A percentile compares a stretch with the other conserved stretches of the same genome.
Conservation (phyloP, 1,139 yeast genomes). For the Saccharomyces hybrid region DNA sequence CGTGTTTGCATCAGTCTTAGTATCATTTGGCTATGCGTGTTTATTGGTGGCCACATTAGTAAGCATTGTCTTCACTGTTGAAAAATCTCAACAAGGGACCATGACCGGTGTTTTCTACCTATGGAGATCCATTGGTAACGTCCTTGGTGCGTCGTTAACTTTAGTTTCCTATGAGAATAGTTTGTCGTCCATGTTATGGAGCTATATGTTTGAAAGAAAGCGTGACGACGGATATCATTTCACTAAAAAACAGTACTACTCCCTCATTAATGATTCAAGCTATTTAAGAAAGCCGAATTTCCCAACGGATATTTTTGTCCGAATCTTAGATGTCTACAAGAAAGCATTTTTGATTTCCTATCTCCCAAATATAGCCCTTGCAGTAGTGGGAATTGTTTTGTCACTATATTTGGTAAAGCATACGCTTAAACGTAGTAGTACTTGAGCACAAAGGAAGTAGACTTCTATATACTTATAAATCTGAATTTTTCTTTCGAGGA, state of each 20-base stretch:
- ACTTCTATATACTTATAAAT: neutral
- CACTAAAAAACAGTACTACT: conserved; percentile 20
- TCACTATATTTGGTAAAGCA: neutral
- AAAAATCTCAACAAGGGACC: conserved; percentile 31
- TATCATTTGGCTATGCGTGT: conserved; percentile 27
- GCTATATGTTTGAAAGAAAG: conserved; percentile 28
- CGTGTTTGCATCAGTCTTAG: conserved; percentile 17
- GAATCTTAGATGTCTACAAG: conserved; percentile 25
- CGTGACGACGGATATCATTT: conserved; percentile 12
- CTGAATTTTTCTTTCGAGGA: conserved; percentile 5
- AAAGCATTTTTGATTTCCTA: conserved; percentile 25
- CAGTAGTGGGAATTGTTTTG: conserved; percentile 14
- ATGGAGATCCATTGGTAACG: conserved; percentile 43
- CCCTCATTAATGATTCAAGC: conserved; percentile 31
- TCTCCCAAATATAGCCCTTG: conserved; percentile 22
- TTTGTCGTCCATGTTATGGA: conserved; percentile 27
- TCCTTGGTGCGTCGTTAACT: conserved; percentile 41
- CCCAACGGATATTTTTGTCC: conserved; percentile 17
- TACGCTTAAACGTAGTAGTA: neutral
- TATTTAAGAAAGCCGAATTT: conserved; percentile 32
- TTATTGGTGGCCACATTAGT: conserved; percentile 30
- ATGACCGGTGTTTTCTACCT: conserved; percentile 38
- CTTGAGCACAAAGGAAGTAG: neutral
- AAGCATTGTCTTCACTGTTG: conserved; percentile 30
- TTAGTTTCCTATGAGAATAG: conserved; percentile 35